Evolutionary conservation across 768 basidiomycete genomes (phyloP), one percentile per base, ranked within the genome.

Genomic region (Xerocomus brunneocitrinus): DNA sequence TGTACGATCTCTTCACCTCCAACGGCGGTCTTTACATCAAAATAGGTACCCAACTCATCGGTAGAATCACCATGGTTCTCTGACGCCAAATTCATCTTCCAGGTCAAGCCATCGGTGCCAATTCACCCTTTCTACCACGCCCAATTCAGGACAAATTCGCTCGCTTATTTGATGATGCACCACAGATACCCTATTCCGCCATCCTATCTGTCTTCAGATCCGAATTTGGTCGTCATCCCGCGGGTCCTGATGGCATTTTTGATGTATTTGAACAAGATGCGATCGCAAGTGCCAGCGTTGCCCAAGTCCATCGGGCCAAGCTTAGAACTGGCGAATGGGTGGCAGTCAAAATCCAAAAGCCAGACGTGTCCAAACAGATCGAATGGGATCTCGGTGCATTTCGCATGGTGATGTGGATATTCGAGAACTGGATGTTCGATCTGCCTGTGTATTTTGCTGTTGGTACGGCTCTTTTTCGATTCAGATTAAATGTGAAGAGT

Each of bases 261-360:
- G 84, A 83, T 34, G 72, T 79, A 10, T 95, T 97, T 55, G 87
- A 92, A 50, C 77, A 84, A 56, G 64, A 78, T 3, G 85, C 94
- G 0, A 73, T 90, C 1, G 94, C 94, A 0, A 91, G 88, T 56
- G 95, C 95, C 2, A 90, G 89, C 60, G 87, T 98, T 53, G 94
- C 94, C 0, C 95, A 97, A 66, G 95, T 97, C 0, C 94, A 97
- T 65, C 78, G 79, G 42, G 95, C 95, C 5, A 74, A 69, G n/a
- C 64, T 85, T 39, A 76, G 73, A 58, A 67, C 53, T 22, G 72
- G 69, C 31, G 73, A 79, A 34, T 87, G 86, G 81, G 93, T 98
- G 2, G 95, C 94, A 0, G 94, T 98, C 56, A 98, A 98, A 73
- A 76, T 91, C 22, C 92, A 97, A 73, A 95, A 95, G 62, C 92